Evolutionary conservation across 1,139 yeast genomes (phyloP).

Genomic region (Debaryomyces subglobosus): DNA sequence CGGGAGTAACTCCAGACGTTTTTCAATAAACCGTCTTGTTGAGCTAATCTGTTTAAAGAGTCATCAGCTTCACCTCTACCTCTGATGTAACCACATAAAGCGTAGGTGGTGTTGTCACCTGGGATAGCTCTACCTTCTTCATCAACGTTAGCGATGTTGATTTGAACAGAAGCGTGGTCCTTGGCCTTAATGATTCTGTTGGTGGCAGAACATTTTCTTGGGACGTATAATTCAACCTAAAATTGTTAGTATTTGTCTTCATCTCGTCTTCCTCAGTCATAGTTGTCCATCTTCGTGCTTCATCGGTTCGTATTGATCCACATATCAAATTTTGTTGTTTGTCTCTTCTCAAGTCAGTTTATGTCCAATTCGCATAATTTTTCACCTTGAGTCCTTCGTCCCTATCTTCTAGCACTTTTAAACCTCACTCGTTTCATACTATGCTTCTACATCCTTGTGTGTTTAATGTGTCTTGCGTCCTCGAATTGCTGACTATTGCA

Average conservation of each 20-base stretch:
- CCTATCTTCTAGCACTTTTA: neutral
- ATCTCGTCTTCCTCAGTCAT: neutral
- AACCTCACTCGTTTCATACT: neutral
- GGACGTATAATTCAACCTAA: constrained; percentile 99
- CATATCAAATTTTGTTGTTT: neutral
- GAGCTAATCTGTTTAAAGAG: constrained; percentile 99
- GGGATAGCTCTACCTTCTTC: constrained; percentile 95
- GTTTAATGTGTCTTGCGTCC: neutral
- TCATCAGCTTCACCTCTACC: constrained; percentile 91
- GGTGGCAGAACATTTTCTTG: constrained; percentile 99
- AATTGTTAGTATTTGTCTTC: constrained; percentile 29
- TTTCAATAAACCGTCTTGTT: constrained; percentile 97
- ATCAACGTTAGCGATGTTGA: constrained; percentile 64
- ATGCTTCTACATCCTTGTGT: neutral
- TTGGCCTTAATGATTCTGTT: constrained; percentile 99
- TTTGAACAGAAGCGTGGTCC: constrained; percentile 98
- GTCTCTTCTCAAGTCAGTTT: neutral
- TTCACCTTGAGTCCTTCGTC: neutral
- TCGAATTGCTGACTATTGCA: neutral
- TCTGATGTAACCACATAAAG: constrained; percentile 92
- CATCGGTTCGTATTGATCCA: neutral
- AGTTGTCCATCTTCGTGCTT: neutral
- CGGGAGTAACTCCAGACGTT: constrained; percentile 99
- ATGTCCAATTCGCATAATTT: neutral
- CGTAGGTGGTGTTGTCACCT: constrained; percentile 92